Evolutionary conservation across 805 yeast species (phyloP).

Genomic region (Metschnikowia chrysomelidarum): DNA sequence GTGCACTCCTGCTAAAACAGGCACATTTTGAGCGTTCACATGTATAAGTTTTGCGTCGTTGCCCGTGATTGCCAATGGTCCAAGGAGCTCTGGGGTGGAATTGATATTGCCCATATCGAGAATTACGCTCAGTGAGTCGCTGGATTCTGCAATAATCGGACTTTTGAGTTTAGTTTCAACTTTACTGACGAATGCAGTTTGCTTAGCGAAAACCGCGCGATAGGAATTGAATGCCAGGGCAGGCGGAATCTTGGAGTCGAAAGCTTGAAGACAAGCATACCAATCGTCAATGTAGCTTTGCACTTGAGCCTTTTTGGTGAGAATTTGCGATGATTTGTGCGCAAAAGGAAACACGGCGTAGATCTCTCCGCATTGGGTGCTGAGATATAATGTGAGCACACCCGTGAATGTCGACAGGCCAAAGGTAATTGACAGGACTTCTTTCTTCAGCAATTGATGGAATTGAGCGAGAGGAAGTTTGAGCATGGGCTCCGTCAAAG

Average conservation of each 20-base stretch:
- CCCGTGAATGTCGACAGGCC: conserved; percentile 18
- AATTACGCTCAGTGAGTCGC: background rate
- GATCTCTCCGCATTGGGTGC: conserved; percentile 11
- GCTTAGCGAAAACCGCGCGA: conserved; percentile 8
- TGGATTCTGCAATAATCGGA: conserved; percentile 7
- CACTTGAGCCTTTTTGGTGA: conserved; percentile 12
- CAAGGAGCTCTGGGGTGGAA: conserved; percentile 6
- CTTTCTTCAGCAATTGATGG: conserved; percentile 6
- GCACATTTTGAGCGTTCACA: conserved; percentile 2
- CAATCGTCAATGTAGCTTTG: conserved; percentile 10
- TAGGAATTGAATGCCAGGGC: conserved; percentile 7
- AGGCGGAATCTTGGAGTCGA: conserved; percentile 13
- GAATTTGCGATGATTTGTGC: conserved; percentile 6
- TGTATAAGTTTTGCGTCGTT: conserved; percentile 6
- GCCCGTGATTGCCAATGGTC: conserved; percentile 10
- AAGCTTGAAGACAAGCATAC: conserved; percentile 4
- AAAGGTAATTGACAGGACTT: conserved; percentile 15
- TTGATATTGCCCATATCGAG: background rate
- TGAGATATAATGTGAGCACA: conserved; percentile 15
- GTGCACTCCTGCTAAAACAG: conserved; percentile 9
- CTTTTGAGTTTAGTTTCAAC: conserved; percentile 6
- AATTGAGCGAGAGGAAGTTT: conserved; percentile 5
- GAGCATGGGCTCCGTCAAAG: conserved; percentile 12
- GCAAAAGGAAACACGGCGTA: conserved; percentile 18
- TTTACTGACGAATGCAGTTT: conserved; percentile 7